phyloP scores from a whole-genome alignment of 2,329 filamentous ascomycete species.

The Alternaria sp. region DNA sequence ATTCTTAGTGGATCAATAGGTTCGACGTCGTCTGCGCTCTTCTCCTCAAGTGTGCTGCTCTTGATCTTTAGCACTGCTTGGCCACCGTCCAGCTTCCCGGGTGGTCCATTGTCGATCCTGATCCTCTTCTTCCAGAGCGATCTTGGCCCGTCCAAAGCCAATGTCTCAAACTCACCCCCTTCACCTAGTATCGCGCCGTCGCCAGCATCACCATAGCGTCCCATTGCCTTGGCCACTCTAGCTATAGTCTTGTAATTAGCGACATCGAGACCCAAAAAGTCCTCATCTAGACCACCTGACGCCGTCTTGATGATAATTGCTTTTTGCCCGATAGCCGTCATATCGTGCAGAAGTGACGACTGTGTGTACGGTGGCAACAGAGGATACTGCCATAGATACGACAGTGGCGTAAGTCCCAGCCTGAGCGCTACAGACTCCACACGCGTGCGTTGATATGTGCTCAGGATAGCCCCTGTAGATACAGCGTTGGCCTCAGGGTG shows the following conservation, averaged over 20 bases:
- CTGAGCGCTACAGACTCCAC: slow-evolving; percentile 90
- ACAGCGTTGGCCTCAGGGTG: slow-evolving; percentile 88
- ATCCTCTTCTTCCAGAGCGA: slow-evolving; percentile 78
- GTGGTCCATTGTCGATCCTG: slow-evolving; percentile 64
- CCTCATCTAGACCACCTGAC: slow-evolving; percentile 84
- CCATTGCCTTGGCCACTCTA: slow-evolving; percentile 64
- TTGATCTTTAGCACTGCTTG: slow-evolving; percentile 75
- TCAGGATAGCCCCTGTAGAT: slow-evolving; percentile 90
- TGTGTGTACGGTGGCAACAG: slow-evolving; percentile 66
- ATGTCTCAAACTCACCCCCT: slow-evolving; percentile 94
- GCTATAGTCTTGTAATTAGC: slow-evolving; percentile 62
- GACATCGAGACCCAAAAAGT: slow-evolving; percentile 82
- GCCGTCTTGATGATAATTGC: slow-evolving; percentile 96
- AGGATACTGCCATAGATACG: slow-evolving; percentile 93
- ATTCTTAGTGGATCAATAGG: slow-evolving; percentile 56
- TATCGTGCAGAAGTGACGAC: slow-evolving; percentile 75
- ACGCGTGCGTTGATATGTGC: slow-evolving; percentile 94
- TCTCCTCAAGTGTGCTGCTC: slow-evolving; percentile 64
- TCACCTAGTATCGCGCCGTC: slow-evolving; percentile 84
- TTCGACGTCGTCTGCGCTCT: slow-evolving; percentile 40
- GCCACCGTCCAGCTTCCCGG: slow-evolving; percentile 75
- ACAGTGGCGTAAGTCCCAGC: slow-evolving; percentile 81
- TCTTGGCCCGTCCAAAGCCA: slow-evolving; percentile 82
- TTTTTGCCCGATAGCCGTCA: slow-evolving; percentile 79
- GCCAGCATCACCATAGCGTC: slow-evolving; percentile 71